Conservation (phyloP, 371 early-diverging fungal genomes). For the Batkoa obscura region DNA sequence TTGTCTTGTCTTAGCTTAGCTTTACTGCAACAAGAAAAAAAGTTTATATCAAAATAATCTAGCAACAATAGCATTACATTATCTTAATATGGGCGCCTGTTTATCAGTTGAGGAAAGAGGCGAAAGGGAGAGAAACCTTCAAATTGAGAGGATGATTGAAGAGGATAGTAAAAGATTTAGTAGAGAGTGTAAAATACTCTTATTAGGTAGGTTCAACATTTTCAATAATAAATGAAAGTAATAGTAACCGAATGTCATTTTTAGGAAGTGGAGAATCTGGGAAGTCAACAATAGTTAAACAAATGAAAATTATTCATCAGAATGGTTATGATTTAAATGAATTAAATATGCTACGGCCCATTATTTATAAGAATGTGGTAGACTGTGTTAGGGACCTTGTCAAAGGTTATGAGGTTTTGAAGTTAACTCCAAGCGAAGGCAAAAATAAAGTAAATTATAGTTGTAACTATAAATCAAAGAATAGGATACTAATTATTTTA, state of each 20-base stretch:
- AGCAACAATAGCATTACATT: too few species aligned
- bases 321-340: slow-evolving; percentile 68
- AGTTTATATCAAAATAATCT: too few species aligned
- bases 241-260: too few species aligned
- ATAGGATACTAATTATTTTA: background rate
- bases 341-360: slow-evolving; percentile 43
- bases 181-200: slow-evolving; percentile 49
- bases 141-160: slow-evolving; percentile 38
- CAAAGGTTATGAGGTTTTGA: slow-evolving; percentile 31
- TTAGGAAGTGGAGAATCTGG: slow-evolving; percentile 78
- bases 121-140: slow-evolving; percentile 25
- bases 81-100: slow-evolving; percentile 44
- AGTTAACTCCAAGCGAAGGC: slow-evolving; percentile 23
- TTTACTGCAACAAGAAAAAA: too few species aligned
- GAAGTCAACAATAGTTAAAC: slow-evolving; percentile 81
- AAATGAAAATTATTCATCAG: slow-evolving; percentile 86
- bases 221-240: background rate
- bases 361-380: slow-evolving; percentile 61
- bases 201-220: slow-evolving; percentile 31
- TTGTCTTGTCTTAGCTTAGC: too few species aligned
- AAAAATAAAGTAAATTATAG: slow-evolving; percentile 16
- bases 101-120: slow-evolving; percentile 41
- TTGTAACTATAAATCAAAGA: background rate
- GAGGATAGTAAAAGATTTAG: slow-evolving; percentile 27
- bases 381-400: slow-evolving; percentile 48